A percentile compares a stretch with the other conserved stretches of the same genome.
phyloP scores from a whole-genome alignment of 1,139 yeast genomes.

The Pichia sp. region DNA sequence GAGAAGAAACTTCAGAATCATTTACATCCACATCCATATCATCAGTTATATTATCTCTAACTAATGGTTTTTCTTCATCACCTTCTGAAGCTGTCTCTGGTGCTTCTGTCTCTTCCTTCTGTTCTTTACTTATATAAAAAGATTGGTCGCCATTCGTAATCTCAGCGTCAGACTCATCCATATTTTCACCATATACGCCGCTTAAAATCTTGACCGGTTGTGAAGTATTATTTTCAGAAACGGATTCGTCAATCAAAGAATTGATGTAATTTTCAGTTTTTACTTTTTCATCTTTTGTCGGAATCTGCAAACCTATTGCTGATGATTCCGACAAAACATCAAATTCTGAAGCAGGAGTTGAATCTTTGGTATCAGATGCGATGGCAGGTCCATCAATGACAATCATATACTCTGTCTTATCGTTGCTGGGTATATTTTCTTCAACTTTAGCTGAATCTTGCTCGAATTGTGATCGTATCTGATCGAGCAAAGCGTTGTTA shows the following conservation, averaged over 20 bases:
- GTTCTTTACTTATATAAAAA: constrained; percentile 12
- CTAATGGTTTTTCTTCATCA: background rate
- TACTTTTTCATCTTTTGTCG: constrained; percentile 2
- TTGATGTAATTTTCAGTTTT: constrained; percentile 20
- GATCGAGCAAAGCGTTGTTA: background rate
- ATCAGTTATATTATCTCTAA: background rate
- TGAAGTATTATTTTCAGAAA: background rate
- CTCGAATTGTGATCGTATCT: background rate
- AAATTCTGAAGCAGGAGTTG: background rate
- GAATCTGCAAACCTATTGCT: constrained; percentile 3
- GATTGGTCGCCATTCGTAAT: constrained; percentile 7
- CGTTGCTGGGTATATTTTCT: constrained; percentile 1
- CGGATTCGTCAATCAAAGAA: constrained; percentile 18
- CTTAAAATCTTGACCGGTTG: background rate
- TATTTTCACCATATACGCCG: constrained; percentile 10
- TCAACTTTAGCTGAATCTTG: background rate
- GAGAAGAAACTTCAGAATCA: background rate
- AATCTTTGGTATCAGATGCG: background rate
- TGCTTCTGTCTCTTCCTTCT: constrained; percentile 3
- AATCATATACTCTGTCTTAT: background rate
- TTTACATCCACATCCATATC: background rate
- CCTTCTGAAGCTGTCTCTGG: background rate
- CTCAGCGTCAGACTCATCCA: constrained; percentile 2
- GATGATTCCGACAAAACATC: constrained; percentile 19
- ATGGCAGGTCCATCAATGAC: background rate